Base-by-base conservation (phyloP, 768 basidiomycete genomes). In the Termitomyces sp. region DNA sequence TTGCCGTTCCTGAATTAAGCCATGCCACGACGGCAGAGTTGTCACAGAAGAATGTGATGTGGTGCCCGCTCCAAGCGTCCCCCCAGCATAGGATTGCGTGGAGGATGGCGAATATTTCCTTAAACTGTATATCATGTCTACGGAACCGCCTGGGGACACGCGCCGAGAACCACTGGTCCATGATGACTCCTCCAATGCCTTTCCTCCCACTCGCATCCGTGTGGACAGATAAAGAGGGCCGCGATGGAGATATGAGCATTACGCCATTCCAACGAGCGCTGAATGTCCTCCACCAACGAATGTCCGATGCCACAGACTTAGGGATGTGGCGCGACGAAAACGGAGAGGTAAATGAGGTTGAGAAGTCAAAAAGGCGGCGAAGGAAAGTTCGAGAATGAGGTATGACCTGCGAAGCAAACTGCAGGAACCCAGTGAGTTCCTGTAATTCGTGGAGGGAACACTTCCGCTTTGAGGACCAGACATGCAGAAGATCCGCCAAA, bases 331-430 rank as follows among this genome's bases (percentile, higher is more conserved):
- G 68, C 18, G 33, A 45, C 3, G 63, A 11, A 54, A 63, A 67
- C 0, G 64, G 54, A 9, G 70, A 66, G 0, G 52, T 24, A 61
- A 75, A 75, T 7, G 61, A 66, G 8, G 58, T 46, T 0, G 68
- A 63, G 55, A 75, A 75, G 33, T 72, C 60, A 51, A 66, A 62
- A 12, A 76, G 57, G 22, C 62, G 58, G 3, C 66, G 66, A n/a
- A 75, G 55, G 57, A 72, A 76, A 0, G 71, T 53, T 4, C 66
- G 65, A 0, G 70, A 70, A 18, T 46, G 53, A 0, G 73, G 74
- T 42, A 75, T 70, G 15, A 76, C 75, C 52, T 72, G 72, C 0
- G 69, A 69, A 1, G 62, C 51, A 54, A 77, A 77, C 49, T 72
- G 70, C 3, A 76, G 66, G 16, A 18, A n/a, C 20, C 4, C n/a